Evolutionary conservation across 345 rosid species (phyloP), one percentile per base, ranked within the genome.

Genomic region (Aegle marmelos): DNA sequence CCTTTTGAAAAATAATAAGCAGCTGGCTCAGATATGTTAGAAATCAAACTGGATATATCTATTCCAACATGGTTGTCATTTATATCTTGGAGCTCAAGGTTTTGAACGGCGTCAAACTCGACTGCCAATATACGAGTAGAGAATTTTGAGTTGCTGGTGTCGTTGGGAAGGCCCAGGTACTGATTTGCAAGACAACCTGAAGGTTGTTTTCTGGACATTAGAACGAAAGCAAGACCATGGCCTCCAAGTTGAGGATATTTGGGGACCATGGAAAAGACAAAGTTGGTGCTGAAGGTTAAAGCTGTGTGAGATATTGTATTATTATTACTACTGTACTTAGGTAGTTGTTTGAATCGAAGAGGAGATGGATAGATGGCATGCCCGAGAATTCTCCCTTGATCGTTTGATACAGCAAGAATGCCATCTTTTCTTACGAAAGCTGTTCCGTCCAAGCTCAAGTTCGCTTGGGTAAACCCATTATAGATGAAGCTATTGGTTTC

Each of bases 1-100:
- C 73, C 67, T 57, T 39, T 16, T 19, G 68, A 37, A 4, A 21
- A 21, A 56, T 78, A 80, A 60, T 88, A 84, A 57, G 77, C 81
- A 37, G 88, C 84, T 33, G 85, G 74, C 45, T 62, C 82, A 13
- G 85, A 77, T 56, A 39, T 60, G 59, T 41, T 83, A 5, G 91
- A 88, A 9, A 10, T 21, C 72, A 86, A 8, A 70, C 76, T 76
- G 58, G 79, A 56, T 17, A 88, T 34, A 66, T 86, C 88, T 36
- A 84, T 78, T 16, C 89, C 89, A 8, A 88, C 79, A 72, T 88
- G 91, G 58, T 86, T 88, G 25, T 86, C 89, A 77, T 86, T 75
- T 33, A 83, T 79, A 58, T 88, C 88, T 6, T 57, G 75, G 25
- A 86, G 73, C 37, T 85, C 89, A 31, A 73, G 68, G 28, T 86